Evolutionary conservation across 495 filamentous ascomycete genomes (phyloP).

Genomic region (Massariosphaeria phaeospora): DNA sequence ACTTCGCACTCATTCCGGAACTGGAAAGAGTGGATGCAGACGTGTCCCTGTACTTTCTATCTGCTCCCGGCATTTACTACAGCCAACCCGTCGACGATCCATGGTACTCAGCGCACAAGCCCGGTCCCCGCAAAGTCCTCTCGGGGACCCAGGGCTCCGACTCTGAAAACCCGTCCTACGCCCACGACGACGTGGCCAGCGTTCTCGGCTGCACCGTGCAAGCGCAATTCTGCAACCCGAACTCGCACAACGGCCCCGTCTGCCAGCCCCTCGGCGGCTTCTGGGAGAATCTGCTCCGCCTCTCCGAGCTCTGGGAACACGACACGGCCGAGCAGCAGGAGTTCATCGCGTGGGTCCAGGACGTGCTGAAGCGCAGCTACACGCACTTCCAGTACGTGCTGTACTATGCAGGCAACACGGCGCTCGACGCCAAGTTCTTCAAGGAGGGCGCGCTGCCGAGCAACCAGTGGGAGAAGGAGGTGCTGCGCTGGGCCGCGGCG

Average conservation of each 20-base stretch:
- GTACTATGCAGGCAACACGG: conserved; percentile 1
- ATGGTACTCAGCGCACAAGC: conserved; percentile 5
- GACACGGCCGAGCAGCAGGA: too few species aligned
- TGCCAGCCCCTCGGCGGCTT: conserved; percentile 14
- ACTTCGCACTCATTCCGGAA: too few species aligned
- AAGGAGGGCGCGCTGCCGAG: conserved; percentile 9
- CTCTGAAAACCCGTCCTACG: not conserved
- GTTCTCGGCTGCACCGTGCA: conserved; percentile 9
- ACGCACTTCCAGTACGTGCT: too few species aligned
- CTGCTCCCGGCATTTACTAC: conserved; percentile 9
- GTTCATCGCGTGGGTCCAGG: too few species aligned
- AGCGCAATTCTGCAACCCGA: conserved; percentile 24
- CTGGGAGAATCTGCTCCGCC: too few species aligned
- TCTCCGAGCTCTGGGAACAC: too few species aligned
- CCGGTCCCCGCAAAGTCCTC: not conserved
- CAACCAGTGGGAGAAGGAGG: conserved; percentile 25
- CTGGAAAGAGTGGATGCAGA: conserved; percentile 12
- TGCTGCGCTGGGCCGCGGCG: conserved; percentile 6
- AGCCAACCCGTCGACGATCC: conserved; percentile 5
- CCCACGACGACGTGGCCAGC: conserved; percentile 1
- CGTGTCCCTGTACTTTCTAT: conserved; percentile 1
- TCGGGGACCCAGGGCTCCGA: not conserved
- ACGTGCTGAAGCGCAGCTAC: too few species aligned
- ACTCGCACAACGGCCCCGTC: not conserved
- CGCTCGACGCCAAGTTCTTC: not conserved